These are phyloP conservation scores for Candida chauliodis DNA, from an alignment of 805 yeast genomes.

Conservation along the genomic window DNA sequence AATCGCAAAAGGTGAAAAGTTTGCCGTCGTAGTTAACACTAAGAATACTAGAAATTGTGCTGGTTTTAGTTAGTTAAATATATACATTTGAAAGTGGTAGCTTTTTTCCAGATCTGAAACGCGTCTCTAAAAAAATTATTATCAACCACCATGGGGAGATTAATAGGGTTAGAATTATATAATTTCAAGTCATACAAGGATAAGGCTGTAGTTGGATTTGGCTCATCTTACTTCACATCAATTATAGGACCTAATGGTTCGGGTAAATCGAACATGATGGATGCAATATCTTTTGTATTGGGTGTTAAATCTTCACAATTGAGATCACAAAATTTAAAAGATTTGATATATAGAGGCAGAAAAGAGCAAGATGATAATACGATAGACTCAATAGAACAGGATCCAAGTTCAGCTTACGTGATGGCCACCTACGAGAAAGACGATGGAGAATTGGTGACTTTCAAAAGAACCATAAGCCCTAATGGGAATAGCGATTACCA, in stretches of 20 bases:
- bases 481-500: conserved; percentile 66
- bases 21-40: conserved; percentile 1
- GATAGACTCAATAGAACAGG: conserved; percentile 20
- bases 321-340: conserved; percentile 69
- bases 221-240: conserved; percentile 77
- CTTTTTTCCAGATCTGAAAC: neutral
- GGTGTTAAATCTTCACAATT: conserved; percentile 77
- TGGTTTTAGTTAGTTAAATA: neutral
- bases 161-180: conserved; percentile 70
- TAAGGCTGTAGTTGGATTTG: conserved; percentile 72
- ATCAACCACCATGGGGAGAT: conserved; percentile 63
- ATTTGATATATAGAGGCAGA: conserved; percentile 75
- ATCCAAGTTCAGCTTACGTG: conserved; percentile 65
- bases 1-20: neutral
- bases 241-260: conserved; percentile 99
- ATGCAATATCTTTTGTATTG: conserved; percentile 90
- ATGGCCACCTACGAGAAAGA: conserved; percentile 69
- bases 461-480: conserved; percentile 59
- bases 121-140: conserved; percentile 2
- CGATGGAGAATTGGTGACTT: conserved; percentile 53
- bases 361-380: conserved; percentile 13
- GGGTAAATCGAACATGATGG: conserved; percentile 96
- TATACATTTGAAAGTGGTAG: too few species aligned
- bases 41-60: neutral
- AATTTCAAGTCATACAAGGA: conserved; percentile 94